Evolutionary conservation across 2,329 filamentous ascomycete species (phyloP).

Genomic region (Clarireedia hainanense): DNA sequence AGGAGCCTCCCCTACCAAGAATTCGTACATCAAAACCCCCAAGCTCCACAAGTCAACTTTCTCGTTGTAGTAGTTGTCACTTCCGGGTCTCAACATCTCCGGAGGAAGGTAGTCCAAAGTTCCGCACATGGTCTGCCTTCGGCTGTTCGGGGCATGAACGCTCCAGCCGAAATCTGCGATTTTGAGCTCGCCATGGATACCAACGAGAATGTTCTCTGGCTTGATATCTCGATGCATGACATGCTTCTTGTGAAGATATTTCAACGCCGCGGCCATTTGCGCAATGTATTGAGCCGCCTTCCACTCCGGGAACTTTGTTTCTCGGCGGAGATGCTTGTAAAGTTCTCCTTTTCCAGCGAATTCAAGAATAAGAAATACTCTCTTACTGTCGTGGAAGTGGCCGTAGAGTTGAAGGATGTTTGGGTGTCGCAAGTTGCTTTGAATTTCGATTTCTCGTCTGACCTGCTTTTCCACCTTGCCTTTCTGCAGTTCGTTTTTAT

Average conservation of each 20-base stretch:
- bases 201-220: conserved; percentile 92
- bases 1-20: conserved; percentile 88
- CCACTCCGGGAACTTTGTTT: conserved; percentile 62
- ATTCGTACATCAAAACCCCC: conserved; percentile 93
- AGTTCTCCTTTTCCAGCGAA: conserved; percentile 66
- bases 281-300: conserved; percentile 67
- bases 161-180: conserved; percentile 98
- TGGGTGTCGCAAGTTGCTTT: conserved; percentile 63
- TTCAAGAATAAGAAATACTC: conserved; percentile 66
- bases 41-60: conserved; percentile 97
- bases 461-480: conserved; percentile 65
- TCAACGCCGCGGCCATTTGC: conserved; percentile 74
- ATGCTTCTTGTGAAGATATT: conserved; percentile 92
- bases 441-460: conserved; percentile 66
- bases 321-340: conserved; percentile 64
- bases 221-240: conserved; percentile 98
- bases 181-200: conserved; percentile 96
- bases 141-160: conserved; percentile 91
- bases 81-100: conserved; percentile 81
- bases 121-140: conserved; percentile 91
- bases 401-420: conserved; percentile 64
- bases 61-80: conserved; percentile 85
- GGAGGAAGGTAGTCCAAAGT: conserved; percentile 96
- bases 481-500: conserved; percentile 62
- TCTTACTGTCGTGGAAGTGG: conserved; percentile 67